These are phyloP conservation scores for Jackrogersella multiformis DNA, from an alignment of 495 filamentous ascomycete species.

Conservation along the genomic window DNA sequence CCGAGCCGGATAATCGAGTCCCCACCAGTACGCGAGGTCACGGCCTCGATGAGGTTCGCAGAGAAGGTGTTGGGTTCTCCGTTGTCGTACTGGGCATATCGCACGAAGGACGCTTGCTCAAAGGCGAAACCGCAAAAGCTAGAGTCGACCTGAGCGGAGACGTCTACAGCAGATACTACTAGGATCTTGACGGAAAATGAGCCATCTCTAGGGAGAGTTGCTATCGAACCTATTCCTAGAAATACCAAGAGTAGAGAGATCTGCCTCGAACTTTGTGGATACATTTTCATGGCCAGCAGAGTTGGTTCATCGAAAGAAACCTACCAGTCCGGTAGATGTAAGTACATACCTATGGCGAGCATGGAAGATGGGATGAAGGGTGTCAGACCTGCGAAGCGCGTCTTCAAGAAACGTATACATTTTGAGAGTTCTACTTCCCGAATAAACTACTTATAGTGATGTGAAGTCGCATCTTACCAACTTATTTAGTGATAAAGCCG, in stretches of 20 bases:
- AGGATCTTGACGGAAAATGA: conserved; percentile 28
- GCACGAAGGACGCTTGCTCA: conserved; percentile 42
- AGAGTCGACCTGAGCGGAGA: conserved; percentile 31
- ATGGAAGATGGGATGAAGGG: neutral
- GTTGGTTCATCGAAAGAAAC: neutral
- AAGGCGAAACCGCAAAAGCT: conserved; percentile 44
- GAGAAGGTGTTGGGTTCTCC: conserved; percentile 43
- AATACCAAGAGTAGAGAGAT: conserved; percentile 26
- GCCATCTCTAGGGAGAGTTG: conserved; percentile 10
- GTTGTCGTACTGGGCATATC: conserved; percentile 41
- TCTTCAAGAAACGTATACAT: conserved; percentile 22
- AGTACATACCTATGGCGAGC: too few species aligned
- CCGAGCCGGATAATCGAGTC: conserved; percentile 44
- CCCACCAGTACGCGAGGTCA: conserved; percentile 43
- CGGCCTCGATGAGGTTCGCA: conserved; percentile 39
- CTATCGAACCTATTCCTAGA: conserved; percentile 10
- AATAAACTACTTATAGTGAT: neutral
- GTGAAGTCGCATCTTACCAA: conserved; percentile 17
- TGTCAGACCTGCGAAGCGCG: neutral
- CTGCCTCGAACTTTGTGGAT: neutral
- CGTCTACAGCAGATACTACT: neutral
- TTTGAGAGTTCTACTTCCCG: neutral
- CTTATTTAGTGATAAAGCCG: neutral
- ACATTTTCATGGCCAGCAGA: conserved; percentile 10
- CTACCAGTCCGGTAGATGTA: neutral